These are phyloP conservation scores for Calonectria pauciramosa DNA, from an alignment of 2,329 filamentous ascomycete species.

Conservation along the genomic window DNA sequence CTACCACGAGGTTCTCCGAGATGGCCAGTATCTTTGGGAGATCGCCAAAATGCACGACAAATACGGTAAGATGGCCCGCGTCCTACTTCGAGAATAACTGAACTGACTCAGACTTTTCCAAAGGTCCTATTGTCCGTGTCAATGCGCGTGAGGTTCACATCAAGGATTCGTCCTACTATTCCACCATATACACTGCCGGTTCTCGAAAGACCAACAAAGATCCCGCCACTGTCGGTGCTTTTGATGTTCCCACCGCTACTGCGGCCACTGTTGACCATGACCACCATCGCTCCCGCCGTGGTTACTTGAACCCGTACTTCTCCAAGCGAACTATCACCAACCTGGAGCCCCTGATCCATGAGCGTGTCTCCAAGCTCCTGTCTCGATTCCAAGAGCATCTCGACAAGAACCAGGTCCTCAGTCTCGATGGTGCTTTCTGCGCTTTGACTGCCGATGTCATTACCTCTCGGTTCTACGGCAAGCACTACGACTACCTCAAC, in stretches of 20 bases:
- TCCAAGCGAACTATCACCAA: neutral
- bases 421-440: neutral
- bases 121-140: neutral
- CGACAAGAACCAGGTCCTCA: neutral
- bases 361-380: neutral
- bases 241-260: neutral
- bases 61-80: neutral
- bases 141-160: constrained; percentile 4
- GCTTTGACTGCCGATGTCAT: constrained; percentile 1
- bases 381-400: neutral
- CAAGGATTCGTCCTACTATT: neutral
- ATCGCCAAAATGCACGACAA: neutral
- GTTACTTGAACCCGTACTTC: constrained; percentile 2
- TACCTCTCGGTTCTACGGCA: constrained; percentile 2
- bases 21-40: constrained; percentile 2
- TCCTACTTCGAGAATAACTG: neutral
- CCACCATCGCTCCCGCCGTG: neutral
- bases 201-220: neutral
- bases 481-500: neutral
- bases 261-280: neutral
- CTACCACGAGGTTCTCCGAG: constrained; percentile 1
- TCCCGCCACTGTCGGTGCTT: neutral
- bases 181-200: neutral
- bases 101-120: neutral
- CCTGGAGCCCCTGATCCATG: neutral